Evolutionary conservation across 345 rosid genomes (phyloP).

Genomic region (Salix udensis): DNA sequence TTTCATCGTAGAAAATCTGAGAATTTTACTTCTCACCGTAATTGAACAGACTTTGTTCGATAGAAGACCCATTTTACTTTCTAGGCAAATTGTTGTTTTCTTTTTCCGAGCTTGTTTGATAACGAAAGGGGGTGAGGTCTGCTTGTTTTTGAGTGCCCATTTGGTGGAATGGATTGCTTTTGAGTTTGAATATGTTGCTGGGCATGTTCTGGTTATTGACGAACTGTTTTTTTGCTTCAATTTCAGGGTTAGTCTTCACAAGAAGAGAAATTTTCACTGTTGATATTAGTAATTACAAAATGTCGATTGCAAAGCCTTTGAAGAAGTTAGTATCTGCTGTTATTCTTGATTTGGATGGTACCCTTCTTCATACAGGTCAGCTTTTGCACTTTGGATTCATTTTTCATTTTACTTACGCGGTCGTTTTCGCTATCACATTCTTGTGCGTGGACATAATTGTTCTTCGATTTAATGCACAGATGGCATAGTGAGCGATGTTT

Average conservation of each 20-base stretch:
- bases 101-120: too few species aligned
- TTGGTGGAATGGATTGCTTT: neutral
- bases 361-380: constrained; percentile 60
- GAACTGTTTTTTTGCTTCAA: neutral
- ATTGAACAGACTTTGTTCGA: neutral
- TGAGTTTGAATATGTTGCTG: neutral
- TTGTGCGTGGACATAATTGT: neutral
- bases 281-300: neutral
- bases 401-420: neutral
- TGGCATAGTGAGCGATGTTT: constrained; percentile 36
- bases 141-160: neutral
- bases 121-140: too few species aligned
- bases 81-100: too few species aligned
- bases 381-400: neutral
- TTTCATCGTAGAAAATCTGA: neutral
- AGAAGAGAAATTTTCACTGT: neutral
- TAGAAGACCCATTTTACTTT: neutral
- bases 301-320: constrained; percentile 35
- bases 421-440: neutral
- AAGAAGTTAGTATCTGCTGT: constrained; percentile 29
- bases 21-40: neutral
- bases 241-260: neutral
- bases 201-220: neutral
- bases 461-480: constrained; percentile 7
- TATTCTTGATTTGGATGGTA: constrained; percentile 74